Evolutionary conservation across 106 monocot genomes (phyloP).

Genomic region (Dioscorea zingiberensis): DNA sequence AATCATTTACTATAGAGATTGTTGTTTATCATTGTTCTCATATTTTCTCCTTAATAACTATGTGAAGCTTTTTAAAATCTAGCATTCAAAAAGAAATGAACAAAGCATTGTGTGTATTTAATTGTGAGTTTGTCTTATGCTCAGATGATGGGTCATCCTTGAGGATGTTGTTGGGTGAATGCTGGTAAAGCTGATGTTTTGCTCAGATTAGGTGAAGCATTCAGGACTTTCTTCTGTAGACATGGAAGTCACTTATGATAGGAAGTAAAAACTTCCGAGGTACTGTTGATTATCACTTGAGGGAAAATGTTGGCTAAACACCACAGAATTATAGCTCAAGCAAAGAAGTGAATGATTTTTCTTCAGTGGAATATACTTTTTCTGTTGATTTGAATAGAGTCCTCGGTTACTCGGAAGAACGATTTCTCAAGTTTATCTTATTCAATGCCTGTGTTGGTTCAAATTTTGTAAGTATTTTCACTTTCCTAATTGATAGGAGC

Average conservation of each 20-base stretch:
- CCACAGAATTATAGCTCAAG: conserved; percentile 40
- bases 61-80: too few species aligned
- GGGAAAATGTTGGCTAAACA: conserved; percentile 64
- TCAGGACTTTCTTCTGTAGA: conserved; percentile 13
- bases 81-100: too few species aligned
- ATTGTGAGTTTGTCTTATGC: neutral
- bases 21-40: too few species aligned
- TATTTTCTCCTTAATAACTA: too few species aligned
- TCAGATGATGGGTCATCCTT: conserved; percentile 82
- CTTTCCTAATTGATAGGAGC: neutral
- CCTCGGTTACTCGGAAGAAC: conserved; percentile 53
- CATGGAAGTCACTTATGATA: neutral
- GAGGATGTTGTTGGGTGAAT: conserved; percentile 82
- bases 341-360: conserved; percentile 35
- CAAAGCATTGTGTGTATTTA: too few species aligned
- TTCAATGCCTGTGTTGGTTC: conserved; percentile 53
- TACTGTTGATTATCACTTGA: conserved; percentile 38
- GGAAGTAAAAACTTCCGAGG: conserved; percentile 2
- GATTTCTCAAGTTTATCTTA: conserved; percentile 46
- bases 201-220: conserved; percentile 49
- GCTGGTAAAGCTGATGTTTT: conserved; percentile 41
- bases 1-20: too few species aligned
- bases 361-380: conserved; percentile 32
- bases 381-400: conserved; percentile 31
- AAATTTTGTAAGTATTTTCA: conserved; percentile 44